Evolutionary conservation across 2,329 filamentous ascomycete species (phyloP), one percentile per base, ranked within the genome.

Genomic region (Neoscytalidium dimidiatum): DNA sequence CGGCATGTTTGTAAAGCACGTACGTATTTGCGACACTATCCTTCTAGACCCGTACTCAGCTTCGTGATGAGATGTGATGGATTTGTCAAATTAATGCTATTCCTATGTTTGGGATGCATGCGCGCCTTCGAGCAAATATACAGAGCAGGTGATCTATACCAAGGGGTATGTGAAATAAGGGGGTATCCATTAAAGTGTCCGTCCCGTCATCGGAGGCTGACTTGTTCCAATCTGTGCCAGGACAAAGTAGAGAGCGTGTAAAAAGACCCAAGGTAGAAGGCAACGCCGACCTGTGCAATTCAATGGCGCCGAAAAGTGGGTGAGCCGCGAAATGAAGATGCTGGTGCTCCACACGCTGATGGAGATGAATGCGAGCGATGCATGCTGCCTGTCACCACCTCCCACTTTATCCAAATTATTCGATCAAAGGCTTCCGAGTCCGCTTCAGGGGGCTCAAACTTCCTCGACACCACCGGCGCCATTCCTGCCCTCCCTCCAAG

Each of bases 401-500:
- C 4, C 41, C 9, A 23, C 28, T 21, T 9, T 3, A 5, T 23
- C 14, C 17, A 29, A 48, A 7, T 11, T 6, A 21, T 14, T 38
- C 2, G 31, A 17, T n/a, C 26, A 38, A 17, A 17, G 19, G 2
- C 26, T 26, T 46, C 41, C 21, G n/a, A n/a, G n/a, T n/a, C n/a
- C n/a, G n/a, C n/a, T n/a, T 14, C 7, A 11, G 38, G 9, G 38
- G 14, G n/a, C 26, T 65, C 63, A 60, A 17, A 60, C 49, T 44
- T 65, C 63, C 14, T 65, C 63, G 13, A 61, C 44, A 41, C 48
- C 64, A 29, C 57, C 38, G 11, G 53, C 44, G 33, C 53, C 49
- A 31, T 21, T 51, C 33, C 65, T 33, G 8, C 51, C 35, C 7
- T 64, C 65, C 31, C 65, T 64, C 65, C 65, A 66, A 17, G 46